These are phyloP conservation scores for Carnegiea gigantea DNA, from an alignment of 179 eudicot species.

Conservation along the genomic window DNA sequence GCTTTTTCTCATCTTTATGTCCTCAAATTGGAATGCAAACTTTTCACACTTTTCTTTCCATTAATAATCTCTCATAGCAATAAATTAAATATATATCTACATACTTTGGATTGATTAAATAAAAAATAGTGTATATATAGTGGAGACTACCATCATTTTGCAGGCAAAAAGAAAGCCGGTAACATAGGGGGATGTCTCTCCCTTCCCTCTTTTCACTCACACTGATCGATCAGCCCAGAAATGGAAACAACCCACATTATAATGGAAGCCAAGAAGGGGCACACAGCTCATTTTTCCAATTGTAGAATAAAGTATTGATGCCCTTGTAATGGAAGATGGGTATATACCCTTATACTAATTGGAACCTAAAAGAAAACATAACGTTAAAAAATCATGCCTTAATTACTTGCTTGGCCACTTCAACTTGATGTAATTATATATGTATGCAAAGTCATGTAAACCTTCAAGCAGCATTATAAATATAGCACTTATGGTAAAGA, in stretches of 20 bases:
- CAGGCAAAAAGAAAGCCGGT: neutral
- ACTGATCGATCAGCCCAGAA: neutral
- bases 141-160: constrained; percentile 2
- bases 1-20: neutral
- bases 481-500: neutral
- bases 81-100: neutral
- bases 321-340: no score
- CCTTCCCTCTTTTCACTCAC: neutral
- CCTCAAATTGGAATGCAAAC: constrained; percentile 4
- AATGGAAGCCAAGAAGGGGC: no score
- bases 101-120: neutral
- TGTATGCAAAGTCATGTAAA: no score
- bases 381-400: no score
- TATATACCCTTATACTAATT: no score
- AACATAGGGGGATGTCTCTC: neutral
- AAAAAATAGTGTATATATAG: neutral
- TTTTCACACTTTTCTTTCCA: neutral
- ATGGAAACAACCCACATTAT: no score
- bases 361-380: no score
- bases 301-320: no score
- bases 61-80: neutral
- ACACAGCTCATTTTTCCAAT: no score
- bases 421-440: no score
- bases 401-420: neutral
- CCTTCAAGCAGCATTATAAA: neutral